These are phyloP conservation scores for Castanea mollissima DNA, from an alignment of 306 rosid species.

Conservation along the genomic window DNA sequence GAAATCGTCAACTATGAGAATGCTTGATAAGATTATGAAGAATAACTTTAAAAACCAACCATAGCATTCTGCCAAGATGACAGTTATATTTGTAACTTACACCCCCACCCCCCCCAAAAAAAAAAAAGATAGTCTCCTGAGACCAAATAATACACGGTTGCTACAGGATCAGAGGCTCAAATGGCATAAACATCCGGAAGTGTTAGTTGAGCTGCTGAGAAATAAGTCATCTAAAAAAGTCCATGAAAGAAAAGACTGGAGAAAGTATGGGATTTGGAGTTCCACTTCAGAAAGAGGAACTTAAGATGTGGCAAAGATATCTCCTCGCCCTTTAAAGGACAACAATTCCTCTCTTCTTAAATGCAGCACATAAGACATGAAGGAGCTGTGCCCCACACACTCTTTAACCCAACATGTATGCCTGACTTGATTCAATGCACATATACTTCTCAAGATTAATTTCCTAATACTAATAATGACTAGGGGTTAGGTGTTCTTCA, in stretches of 20 bases:
- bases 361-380: no score
- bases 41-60: background rate
- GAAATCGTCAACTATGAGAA: background rate
- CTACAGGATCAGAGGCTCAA: background rate
- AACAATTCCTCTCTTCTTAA: no score
- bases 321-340: no score
- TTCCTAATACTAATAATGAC: background rate
- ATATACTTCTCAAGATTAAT: background rate
- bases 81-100: background rate
- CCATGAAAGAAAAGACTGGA: no score
- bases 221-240: no score
- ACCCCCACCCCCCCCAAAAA: background rate
- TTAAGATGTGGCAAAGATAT: no score
- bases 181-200: background rate
- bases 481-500: background rate
- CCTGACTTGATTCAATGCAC: background rate
- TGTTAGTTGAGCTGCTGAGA: no score
- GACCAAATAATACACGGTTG: background rate
- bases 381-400: background rate
- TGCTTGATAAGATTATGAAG: background rate
- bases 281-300: no score
- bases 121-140: background rate
- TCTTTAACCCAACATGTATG: background rate
- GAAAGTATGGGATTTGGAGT: no score
- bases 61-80: background rate